Evolutionary conservation across 306 rosid genomes (phyloP).

Genomic region (Abrus precatorius): DNA sequence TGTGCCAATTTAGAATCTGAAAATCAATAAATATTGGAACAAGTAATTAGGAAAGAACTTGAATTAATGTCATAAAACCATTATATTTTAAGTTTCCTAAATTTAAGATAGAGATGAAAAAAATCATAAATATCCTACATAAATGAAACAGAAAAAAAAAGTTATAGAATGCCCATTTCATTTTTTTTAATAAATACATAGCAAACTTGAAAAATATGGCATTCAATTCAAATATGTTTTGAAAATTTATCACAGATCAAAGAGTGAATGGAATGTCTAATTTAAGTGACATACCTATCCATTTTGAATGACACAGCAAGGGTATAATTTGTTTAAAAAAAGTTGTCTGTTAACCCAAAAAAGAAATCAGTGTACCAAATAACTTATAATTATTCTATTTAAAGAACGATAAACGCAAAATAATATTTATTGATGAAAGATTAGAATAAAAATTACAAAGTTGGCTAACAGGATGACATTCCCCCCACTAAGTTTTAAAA

Average conservation of each 20-base stretch:
- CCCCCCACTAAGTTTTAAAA: slow-evolving; percentile 59
- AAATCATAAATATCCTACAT: no score
- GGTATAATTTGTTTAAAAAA: neutral
- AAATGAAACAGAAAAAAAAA: neutral
- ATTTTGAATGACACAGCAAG: slow-evolving; percentile 4
- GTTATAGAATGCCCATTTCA: neutral
- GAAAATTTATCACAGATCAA: neutral
- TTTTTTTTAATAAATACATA: neutral
- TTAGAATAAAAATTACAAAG: neutral
- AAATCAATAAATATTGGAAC: no score
- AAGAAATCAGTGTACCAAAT: neutral
- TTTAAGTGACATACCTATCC: neutral
- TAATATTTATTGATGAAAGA: neutral
- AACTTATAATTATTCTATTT: neutral
- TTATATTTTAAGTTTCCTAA: no score
- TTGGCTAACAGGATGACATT: slow-evolving; percentile 30
- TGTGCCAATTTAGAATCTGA: no score
- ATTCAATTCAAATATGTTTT: neutral
- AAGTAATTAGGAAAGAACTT: no score
- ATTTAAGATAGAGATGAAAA: no score
- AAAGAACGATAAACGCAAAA: slow-evolving; percentile 5
- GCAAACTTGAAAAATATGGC: neutral
- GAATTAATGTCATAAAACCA: no score
- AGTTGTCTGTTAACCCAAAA: neutral
- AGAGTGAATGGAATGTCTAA: neutral